These are phyloP conservation scores for Picochlorum sp. DNA, from an alignment of 139 green algal genomes.

Conservation along the genomic window DNA sequence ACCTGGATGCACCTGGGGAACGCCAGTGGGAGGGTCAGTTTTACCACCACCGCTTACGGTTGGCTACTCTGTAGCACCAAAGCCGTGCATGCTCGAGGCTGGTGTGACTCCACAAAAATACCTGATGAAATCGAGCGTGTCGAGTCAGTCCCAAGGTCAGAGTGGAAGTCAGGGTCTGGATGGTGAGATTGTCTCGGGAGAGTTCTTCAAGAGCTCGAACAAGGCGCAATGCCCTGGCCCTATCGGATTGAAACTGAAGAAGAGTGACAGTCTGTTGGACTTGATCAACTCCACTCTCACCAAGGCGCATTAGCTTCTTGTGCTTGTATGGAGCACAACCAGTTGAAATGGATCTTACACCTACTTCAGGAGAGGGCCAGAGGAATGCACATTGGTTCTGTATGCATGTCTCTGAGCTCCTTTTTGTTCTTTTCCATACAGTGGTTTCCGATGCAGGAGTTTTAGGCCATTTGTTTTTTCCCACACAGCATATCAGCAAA, in stretches of 20 bases:
- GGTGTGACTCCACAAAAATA: not conserved
- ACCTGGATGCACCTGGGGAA: slow-evolving; percentile 32
- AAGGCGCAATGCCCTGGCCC: slow-evolving; percentile 11
- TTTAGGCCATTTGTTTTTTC: too few species aligned
- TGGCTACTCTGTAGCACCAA: not conserved
- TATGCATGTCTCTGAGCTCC: too few species aligned
- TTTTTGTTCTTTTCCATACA: too few species aligned
- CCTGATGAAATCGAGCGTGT: not conserved
- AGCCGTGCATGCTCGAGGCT: not conserved
- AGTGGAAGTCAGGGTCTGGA: not conserved
- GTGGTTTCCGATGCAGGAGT: too few species aligned
- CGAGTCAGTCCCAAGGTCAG: slow-evolving; percentile 4
- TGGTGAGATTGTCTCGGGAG: not conserved
- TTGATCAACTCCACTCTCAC: slow-evolving; percentile 36
- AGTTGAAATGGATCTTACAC: not conserved
- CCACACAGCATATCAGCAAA: too few species aligned
- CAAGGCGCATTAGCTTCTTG: not conserved
- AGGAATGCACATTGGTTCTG: too few species aligned
- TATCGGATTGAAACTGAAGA: slow-evolving; percentile 39
- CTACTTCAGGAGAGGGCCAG: not conserved
- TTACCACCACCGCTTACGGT: slow-evolving; percentile 9
- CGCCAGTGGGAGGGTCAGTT: slow-evolving; percentile 20
- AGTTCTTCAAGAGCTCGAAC: not conserved
- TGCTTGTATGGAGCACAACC: not conserved
- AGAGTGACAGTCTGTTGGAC: slow-evolving; percentile 36